phyloP scores from a whole-genome alignment of 2,329 filamentous ascomycete genomes.

The Alternaria sp. region DNA sequence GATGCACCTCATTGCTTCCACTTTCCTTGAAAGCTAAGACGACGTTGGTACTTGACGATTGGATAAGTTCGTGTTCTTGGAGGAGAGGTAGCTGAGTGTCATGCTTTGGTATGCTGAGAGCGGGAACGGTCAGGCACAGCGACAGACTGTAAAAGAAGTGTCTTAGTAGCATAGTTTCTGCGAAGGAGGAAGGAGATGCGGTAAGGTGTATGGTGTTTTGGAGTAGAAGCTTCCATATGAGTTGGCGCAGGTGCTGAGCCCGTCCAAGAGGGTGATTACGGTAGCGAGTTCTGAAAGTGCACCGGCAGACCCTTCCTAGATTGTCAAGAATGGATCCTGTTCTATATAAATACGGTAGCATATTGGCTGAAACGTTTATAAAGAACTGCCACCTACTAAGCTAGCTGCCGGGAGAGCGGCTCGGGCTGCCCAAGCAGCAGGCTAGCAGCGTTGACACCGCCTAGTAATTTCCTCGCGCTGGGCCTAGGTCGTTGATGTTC shows the following conservation, averaged over 20 bases:
- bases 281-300: background rate
- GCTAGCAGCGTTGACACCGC: background rate
- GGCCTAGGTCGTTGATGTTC: background rate
- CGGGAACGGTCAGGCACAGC: background rate
- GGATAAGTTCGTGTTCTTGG: background rate
- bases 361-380: background rate
- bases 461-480: background rate
- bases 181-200: background rate
- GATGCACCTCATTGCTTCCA: slow-evolving; percentile 15
- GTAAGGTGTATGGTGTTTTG: background rate
- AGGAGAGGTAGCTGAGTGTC: slow-evolving; percentile 14
- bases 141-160: background rate
- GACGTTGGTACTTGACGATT: slow-evolving; percentile 2
- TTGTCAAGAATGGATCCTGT: background rate
- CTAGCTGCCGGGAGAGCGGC: background rate
- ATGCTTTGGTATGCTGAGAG: slow-evolving; percentile 11
- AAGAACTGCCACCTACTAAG: background rate
- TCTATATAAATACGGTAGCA: background rate
- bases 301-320: background rate
- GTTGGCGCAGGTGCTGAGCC: background rate
- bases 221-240: background rate
- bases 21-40: slow-evolving; percentile 21
- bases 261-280: background rate
- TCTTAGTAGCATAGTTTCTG: slow-evolving; percentile 2
- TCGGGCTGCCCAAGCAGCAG: background rate